A percentile compares a stretch with the other conserved stretches of the same genome.
These are phyloP conservation scores for Penicillium macrosclerotiorum DNA, from an alignment of 495 filamentous ascomycete genomes.

Conservation along the genomic window DNA sequence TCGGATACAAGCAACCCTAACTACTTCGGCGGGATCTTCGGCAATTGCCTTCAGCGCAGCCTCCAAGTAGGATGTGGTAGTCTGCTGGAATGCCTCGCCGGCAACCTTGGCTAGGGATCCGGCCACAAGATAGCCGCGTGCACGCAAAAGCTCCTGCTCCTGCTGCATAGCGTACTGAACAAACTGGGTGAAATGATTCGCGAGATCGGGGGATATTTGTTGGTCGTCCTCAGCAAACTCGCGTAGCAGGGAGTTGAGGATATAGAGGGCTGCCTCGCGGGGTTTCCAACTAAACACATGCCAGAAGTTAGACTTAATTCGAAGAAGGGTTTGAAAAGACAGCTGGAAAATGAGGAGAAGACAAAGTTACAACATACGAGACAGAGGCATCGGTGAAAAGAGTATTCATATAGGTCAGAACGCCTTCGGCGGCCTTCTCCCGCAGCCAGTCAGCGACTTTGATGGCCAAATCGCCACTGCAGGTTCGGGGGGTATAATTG, in stretches of 20 bases:
- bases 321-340: neutral
- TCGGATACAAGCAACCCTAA: slow-evolving; percentile 88
- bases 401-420: slow-evolving; percentile 68
- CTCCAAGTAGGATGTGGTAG: slow-evolving; percentile 64
- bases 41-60: slow-evolving; percentile 72
- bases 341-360: too few relatives aligned
- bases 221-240: slow-evolving; percentile 77
- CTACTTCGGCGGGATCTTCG: slow-evolving; percentile 74
- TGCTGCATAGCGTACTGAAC: slow-evolving; percentile 75
- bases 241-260: slow-evolving; percentile 74
- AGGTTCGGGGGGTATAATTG: slow-evolving; percentile 91
- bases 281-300: too few relatives aligned
- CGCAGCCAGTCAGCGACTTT: slow-evolving; percentile 92
- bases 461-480: slow-evolving; percentile 84
- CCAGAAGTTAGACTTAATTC: too few relatives aligned
- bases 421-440: slow-evolving; percentile 64
- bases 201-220: slow-evolving; percentile 61
- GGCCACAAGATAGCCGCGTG: slow-evolving; percentile 80
- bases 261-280: slow-evolving; percentile 77
- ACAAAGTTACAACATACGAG: slow-evolving; percentile 46
- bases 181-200: slow-evolving; percentile 69
- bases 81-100: slow-evolving; percentile 51
- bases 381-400: slow-evolving; percentile 56
- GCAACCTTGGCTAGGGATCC: slow-evolving; percentile 65
- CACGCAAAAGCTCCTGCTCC: slow-evolving; percentile 67